Percentiles rank a stretch among this genome's conserved stretches.
phyloP scores from a whole-genome alignment of 23 red algal species.

The Chondrus crispus region DNA sequence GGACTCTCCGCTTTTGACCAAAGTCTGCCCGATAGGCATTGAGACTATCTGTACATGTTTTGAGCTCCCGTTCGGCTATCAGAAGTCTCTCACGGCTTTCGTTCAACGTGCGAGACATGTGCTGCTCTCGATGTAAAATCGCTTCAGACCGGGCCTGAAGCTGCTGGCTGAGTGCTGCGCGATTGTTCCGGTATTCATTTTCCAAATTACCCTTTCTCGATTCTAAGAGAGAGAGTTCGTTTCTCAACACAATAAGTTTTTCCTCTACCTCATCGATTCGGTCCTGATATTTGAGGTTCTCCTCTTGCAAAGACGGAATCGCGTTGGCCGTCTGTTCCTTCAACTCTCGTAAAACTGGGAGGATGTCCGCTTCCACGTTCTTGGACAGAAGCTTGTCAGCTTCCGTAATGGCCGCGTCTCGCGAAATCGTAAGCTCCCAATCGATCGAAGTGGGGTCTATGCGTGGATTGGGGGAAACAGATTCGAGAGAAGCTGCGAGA shows the following conservation, averaged over 20 bases:
- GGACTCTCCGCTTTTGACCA: not conserved
- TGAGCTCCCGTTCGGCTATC: not conserved
- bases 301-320: constrained; percentile 6
- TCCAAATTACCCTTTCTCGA: constrained; percentile 15
- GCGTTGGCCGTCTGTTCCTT: not conserved
- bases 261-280: constrained; percentile 33
- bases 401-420: not conserved
- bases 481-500: not conserved
- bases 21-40: not conserved
- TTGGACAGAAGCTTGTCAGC: not conserved
- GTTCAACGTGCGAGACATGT: not conserved
- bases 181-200: constrained; percentile 20
- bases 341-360: not conserved
- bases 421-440: not conserved
- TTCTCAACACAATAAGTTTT: constrained; percentile 6
- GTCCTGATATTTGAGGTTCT: constrained; percentile 11
- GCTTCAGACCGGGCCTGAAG: not conserved
- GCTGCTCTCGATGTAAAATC: constrained; percentile 11
- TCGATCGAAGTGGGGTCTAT: not conserved
- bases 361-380: constrained; percentile 7
- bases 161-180: not conserved
- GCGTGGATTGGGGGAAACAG: not conserved
- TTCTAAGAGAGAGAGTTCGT: constrained; percentile 14
- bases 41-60: not conserved
- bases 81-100: not conserved